Evolutionary conservation across 2,329 filamentous ascomycete genomes (phyloP), one percentile per base, ranked within the genome.

Genomic region (Bipolaris sorokiniana): DNA sequence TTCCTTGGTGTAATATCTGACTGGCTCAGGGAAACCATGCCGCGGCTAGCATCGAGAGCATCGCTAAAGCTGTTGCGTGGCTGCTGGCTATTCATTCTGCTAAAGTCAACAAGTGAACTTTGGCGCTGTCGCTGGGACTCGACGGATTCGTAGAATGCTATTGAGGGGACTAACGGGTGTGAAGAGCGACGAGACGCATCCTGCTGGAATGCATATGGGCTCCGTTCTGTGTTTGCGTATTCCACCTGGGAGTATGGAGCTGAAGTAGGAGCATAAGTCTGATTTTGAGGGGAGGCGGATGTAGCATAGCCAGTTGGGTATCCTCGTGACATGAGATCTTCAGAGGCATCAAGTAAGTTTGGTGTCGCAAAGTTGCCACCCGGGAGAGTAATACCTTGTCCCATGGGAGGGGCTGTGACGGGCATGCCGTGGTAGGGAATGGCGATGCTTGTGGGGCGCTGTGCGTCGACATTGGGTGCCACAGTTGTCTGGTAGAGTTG

Each of bases 1-100:
- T 94, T 95, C 61, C 93, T 84, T 4, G 64, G 64, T 1, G 92
- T 97, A 69, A 88, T 79, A 68, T 97, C 92, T 7, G 72, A 67
- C 79, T 97, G 92, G 84, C 91, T 96, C 85, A 98, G 90, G 36
- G 92, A 92, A 23, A 97, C 85, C 91, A 98, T 97, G 67, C 92
- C 92, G 60, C 95, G 90, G 75, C 92, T 93, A 22, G 93, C 93
- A 76, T 97, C 94, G 54, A 98, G 87, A 26, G 92, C 91, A 73
- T 97, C 94, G 65, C 89, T 91, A 76, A 93, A 96, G 67, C 88
- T 89, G 67, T 89, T 83, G 53, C 84, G 82, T 48, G 82, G 88
- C 80, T 68, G 69, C 79, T 74, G 85, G 49, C 85, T 78, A 64
- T 79, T 81, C 76, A 86, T 84, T 78, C 84, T 83, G 76, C 80